Evolutionary conservation across 148 eudicot genomes (phyloP).

Genomic region (Linanthus parryae): DNA sequence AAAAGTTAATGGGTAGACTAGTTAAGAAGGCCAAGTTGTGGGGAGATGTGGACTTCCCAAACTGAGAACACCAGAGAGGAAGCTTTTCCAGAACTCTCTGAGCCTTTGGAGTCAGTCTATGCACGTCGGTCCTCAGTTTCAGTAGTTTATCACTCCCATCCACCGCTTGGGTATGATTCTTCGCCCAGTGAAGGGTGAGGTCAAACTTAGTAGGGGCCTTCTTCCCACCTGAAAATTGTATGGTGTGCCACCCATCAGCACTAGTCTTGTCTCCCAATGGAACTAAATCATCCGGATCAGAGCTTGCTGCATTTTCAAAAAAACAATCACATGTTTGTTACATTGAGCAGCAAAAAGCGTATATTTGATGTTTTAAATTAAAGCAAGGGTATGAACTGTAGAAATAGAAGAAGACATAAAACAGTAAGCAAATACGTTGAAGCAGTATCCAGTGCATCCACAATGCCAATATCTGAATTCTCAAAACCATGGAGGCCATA

Average conservation of each 20-base stretch:
- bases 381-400: no score
- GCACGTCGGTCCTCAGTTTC: constrained; percentile 74
- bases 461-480: no score
- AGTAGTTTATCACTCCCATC: constrained; percentile 14
- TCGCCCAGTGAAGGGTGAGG: constrained; percentile 53
- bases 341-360: no score
- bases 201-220: constrained; percentile 66
- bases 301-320: constrained; percentile 29
- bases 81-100: constrained; percentile 55
- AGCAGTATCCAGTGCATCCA: no score
- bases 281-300: constrained; percentile 54
- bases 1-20: constrained; percentile 45
- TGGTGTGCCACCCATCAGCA: constrained; percentile 68
- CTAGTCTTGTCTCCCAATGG: constrained; percentile 50
- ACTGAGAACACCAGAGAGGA: constrained; percentile 88
- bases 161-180: constrained; percentile 21
- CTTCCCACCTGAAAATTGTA: constrained; percentile 91
- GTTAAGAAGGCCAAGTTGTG: constrained; percentile 61
- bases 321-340: constrained; percentile 14
- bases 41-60: constrained; percentile 93
- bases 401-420: no score
- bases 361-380: no score
- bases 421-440: no score
- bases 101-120: constrained; percentile 57
- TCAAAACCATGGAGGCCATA: no score